These are phyloP conservation scores for Hortiboletus campestris DNA, from an alignment of 768 basidiomycete genomes.

Conservation along the genomic window DNA sequence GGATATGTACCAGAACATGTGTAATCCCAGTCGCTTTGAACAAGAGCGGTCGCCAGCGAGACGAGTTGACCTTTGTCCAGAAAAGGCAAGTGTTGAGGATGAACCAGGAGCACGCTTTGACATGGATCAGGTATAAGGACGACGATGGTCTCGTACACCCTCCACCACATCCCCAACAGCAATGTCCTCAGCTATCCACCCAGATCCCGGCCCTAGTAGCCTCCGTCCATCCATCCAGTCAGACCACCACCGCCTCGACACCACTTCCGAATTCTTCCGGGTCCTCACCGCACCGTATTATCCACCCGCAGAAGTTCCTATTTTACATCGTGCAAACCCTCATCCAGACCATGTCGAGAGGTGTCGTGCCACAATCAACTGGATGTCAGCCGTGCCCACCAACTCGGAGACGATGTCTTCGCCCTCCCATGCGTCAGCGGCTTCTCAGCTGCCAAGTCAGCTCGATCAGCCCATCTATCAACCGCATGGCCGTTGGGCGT, in stretches of 20 bases:
- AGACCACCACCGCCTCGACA: constrained; percentile 15
- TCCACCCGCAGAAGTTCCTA: constrained; percentile 1
- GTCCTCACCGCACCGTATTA: constrained; percentile 28
- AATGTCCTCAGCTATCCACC: constrained; percentile 12
- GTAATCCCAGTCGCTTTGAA: constrained; percentile 10
- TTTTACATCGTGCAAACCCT: constrained; percentile 14
- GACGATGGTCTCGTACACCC: constrained; percentile 12
- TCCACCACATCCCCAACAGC: not conserved
- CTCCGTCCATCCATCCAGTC: constrained; percentile 12
- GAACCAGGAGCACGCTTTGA: constrained; percentile 26
- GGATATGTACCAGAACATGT: constrained; percentile 11
- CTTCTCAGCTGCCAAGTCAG: not conserved
- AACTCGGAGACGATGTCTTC: not conserved
- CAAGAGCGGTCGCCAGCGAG: constrained; percentile 23
- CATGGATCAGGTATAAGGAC: constrained; percentile 25
- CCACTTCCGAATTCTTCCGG: constrained; percentile 29
- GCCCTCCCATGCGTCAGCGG: not conserved
- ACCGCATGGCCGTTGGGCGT: constrained; percentile 34
- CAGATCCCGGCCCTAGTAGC: constrained; percentile 24
- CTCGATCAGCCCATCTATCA: constrained; percentile 27
- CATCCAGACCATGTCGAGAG: constrained; percentile 18
- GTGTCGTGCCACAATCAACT: constrained; percentile 30
- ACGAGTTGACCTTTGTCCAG: constrained; percentile 24
- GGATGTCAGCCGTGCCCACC: constrained; percentile 13
- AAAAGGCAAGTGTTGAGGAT: constrained; percentile 36